These are phyloP conservation scores for Saccharum hybrid DNA, from an alignment of 202 grass and related monocot species.

Conservation along the genomic window DNA sequence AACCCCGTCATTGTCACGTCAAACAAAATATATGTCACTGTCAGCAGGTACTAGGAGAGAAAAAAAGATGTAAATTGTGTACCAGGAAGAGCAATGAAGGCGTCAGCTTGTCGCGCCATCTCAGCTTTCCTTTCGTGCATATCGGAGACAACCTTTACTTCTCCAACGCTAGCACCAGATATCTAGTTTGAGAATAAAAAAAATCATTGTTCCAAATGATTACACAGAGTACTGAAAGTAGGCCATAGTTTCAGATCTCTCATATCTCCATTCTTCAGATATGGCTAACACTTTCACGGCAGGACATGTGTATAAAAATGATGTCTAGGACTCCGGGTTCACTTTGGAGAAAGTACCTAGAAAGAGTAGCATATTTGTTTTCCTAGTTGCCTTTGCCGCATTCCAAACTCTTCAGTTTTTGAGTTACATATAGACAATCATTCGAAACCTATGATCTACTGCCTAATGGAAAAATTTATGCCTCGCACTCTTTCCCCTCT, in stretches of 20 bases:
- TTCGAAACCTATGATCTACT: slow-evolving; percentile 4
- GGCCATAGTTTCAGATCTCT: slow-evolving; percentile 21
- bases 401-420: slow-evolving; percentile 14
- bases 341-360: slow-evolving; percentile 2
- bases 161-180: slow-evolving; percentile 87
- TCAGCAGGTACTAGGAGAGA: not conserved
- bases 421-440: slow-evolving; percentile 13
- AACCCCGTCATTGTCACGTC: slow-evolving; percentile 22
- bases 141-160: slow-evolving; percentile 77
- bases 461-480: not conserved
- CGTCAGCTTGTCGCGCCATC: slow-evolving; percentile 79
- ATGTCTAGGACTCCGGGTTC: not conserved
- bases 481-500: not conserved
- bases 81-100: slow-evolving; percentile 97
- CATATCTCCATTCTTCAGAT: not conserved
- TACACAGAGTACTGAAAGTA: not conserved
- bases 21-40: not conserved
- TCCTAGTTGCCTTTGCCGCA: not conserved
- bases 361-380: not conserved
- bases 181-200: slow-evolving; percentile 55
- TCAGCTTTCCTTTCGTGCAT: slow-evolving; percentile 99
- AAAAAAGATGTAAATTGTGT: slow-evolving; percentile 26
- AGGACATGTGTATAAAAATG: not conserved
- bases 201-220: not conserved
- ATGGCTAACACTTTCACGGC: slow-evolving; percentile 11